phyloP scores from a whole-genome alignment of 257 asterid species.

The Solanum neorickii region DNA sequence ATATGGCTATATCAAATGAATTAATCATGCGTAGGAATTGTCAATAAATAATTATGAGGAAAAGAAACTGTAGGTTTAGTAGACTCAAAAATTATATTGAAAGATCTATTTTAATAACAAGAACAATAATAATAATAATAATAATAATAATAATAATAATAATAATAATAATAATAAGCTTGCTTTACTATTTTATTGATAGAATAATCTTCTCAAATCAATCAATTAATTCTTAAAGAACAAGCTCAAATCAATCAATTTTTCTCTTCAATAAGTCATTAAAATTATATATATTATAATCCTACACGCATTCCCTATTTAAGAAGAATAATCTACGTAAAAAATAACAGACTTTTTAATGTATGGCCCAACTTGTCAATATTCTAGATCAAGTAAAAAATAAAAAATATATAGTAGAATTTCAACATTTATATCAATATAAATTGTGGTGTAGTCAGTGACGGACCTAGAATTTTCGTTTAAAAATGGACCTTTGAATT shows the following conservation, averaged over 20 bases:
- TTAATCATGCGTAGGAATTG: not conserved
- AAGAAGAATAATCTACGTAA: not conserved
- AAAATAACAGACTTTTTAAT: not conserved
- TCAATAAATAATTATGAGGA: not conserved
- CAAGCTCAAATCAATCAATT: not conserved
- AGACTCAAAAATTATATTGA: not conserved
- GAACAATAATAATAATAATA: not conserved
- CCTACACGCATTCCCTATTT: not conserved
- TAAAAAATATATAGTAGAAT: not conserved
- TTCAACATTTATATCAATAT: not conserved
- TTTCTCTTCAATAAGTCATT: not conserved
- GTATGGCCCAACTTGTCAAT: not conserved
- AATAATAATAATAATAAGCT: not conserved
- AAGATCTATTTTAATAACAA: not conserved
- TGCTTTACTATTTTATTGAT: not conserved
- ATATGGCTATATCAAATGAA: not conserved
- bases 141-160: not conserved
- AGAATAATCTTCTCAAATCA: not conserved
- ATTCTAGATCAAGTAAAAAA: not conserved
- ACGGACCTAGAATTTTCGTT: too few species aligned
- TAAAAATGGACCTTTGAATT: too few species aligned
- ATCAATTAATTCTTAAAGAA: not conserved
- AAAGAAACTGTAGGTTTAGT: not conserved
- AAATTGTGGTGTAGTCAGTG: accelerated
- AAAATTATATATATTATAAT: not conserved